A percentile compares a stretch with the other conserved stretches of the same genome.
Evolutionary conservation across 73 alveolate species (phyloP).

Genomic region (Paramecium biaurelia): DNA sequence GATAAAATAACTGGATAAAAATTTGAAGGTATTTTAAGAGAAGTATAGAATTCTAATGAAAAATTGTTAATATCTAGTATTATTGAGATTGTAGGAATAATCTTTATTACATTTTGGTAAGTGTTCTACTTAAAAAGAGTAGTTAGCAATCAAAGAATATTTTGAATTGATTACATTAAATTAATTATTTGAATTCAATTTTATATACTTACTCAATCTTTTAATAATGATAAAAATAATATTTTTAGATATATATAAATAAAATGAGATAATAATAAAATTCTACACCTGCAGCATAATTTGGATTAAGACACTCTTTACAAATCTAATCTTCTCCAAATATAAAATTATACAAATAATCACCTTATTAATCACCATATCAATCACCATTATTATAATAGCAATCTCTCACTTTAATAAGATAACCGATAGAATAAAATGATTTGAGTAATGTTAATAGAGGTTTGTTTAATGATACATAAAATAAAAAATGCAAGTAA

Average conservation of each 20-base stretch:
- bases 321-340: conserved; percentile 3
- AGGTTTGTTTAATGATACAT: background rate
- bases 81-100: background rate
- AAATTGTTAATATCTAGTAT: background rate
- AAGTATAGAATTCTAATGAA: background rate
- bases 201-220: background rate
- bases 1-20: background rate
- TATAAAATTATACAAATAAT: background rate
- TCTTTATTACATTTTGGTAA: background rate
- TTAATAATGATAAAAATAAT: background rate
- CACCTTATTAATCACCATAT: background rate
- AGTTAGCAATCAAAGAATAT: background rate
- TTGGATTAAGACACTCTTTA: background rate
- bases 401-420: background rate
- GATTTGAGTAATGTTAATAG: background rate
- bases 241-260: background rate
- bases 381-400: background rate
- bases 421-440: background rate
- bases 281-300: background rate
- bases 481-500: background rate
- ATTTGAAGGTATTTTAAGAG: background rate
- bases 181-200: background rate
- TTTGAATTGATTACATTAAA: background rate
- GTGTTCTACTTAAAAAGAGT: conserved; percentile 7
- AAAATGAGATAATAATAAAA: background rate